Base-by-base conservation (phyloP, 2,329 filamentous ascomycete genomes). In the Aspergillus unguis region DNA sequence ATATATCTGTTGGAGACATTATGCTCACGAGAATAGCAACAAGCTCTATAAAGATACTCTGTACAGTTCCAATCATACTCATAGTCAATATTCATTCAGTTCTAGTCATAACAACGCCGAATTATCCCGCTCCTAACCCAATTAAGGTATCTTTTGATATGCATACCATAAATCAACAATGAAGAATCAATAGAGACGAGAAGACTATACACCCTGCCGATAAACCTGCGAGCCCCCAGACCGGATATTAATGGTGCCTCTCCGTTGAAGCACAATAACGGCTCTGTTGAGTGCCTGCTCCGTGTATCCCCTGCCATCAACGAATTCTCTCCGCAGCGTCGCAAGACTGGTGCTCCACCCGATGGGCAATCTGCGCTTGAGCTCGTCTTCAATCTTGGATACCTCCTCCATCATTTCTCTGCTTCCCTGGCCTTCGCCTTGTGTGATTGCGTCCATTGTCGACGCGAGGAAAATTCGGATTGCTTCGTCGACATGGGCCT, bases 371-470 rank as follows among this genome's bases (percentile, higher is more conserved):
- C 92, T 82, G 52, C 90, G 83, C 73, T 90, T 86, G 47, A 99
- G 77, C 76, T 97, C 94, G 11, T 90, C 85, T 73, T 97, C 94
- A 4, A 97, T 83, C 62, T 90, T 90, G 60, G 81, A 80, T 5
- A 90, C 88, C 70, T 97, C 94, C 46, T 96, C 90, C 72, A 95
- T 92, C 51, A 97, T 77, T 73, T 97, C 92, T 57, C 90, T 87
- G 65, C 86, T 91, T 35, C 89, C 90, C 62, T 88, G 84, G 58
- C 86, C 88, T 61, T 88, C 86, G 55, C 92, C 92, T 65, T 95
- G 90, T 54, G 90, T 92, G 52, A 97, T 91, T 6, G 94, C 94
- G 66, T 99, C 92, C 94, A 99, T 97, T 52, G 94, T 99, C 3
- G 87, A 92, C 59, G 92, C 94, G 29, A 99, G 78, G 85, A 99